Base-by-base conservation (phyloP, 345 rosid species). In the Euphorbia lathyris region DNA sequence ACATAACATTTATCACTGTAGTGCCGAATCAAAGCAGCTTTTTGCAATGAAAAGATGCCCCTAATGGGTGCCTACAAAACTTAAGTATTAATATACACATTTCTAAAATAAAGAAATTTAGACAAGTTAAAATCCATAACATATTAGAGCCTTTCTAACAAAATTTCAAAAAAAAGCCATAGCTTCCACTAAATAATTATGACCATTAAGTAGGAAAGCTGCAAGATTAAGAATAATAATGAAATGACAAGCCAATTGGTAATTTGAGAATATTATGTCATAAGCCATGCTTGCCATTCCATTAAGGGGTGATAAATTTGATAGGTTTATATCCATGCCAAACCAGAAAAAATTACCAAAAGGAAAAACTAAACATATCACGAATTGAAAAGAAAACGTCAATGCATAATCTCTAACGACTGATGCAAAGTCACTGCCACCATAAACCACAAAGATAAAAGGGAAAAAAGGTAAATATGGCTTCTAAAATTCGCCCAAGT, bases 21-120 rank as follows among this genome's bases (percentile, higher is more conserved):
- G 63, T 72, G 82, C 73, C 67, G 78, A 65, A 73, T 51, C 55
- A 81, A 81, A 59, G 79, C 83, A 26, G 86, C 76, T 73, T 92
- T 87, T 72, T 74, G 91, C 82, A 89, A 68, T 63, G 89, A 81
- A 38, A 92, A 80, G 74, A 95, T 77, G 60, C 91, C 87, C 86
- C 85, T 90, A 58, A 88, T 79, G 76, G 98, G 88, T 85, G 92
- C 94, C 99, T 88, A 71, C 53, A 25, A 60, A 58, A 61, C 61
- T 17, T 30, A 12, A 43, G 38, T 3, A 34, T 43, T 26, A 25
- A 69, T 14, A 55, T 4, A 43, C 17, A 68, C 60, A 7, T 0
- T 10, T 8, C 16, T 7, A 23, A 58, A 66, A 20, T 52, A 30
- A 5, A 63, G 23, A 56, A 45, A 45, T 32, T 34, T 1, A 29